Conservation (phyloP, 2,329 filamentous ascomycete genomes). For the Ceratocystis albifundus region DNA sequence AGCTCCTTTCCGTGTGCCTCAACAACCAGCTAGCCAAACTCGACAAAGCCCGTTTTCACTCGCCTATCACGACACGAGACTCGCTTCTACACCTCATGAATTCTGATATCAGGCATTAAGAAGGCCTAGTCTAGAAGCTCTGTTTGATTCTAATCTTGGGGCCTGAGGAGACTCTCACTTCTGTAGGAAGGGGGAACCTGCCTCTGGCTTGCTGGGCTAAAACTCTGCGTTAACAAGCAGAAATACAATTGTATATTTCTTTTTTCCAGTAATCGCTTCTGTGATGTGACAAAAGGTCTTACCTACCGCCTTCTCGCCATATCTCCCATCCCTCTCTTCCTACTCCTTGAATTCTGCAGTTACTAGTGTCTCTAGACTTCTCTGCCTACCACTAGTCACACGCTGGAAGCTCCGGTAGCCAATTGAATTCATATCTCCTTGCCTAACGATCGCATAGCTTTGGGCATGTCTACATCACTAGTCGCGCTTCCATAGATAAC, state of each 20-base stretch:
- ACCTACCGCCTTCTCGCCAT: not conserved
- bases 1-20: not conserved
- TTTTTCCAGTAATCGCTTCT: not conserved
- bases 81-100: not conserved
- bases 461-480: no score
- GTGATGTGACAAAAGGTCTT: not conserved
- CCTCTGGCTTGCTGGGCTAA: not conserved
- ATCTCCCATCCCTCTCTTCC: no score
- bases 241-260: not conserved
- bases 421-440: no score
- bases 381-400: no score
- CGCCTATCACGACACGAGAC: slow-evolving; percentile 1
- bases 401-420: no score
- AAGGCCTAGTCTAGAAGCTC: no score
- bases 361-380: no score
- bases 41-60: not conserved
- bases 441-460: no score
- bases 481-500: not conserved
- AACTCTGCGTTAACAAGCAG: no score
- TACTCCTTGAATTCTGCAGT: no score
- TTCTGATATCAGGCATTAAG: not conserved
- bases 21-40: not conserved
- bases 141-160: not conserved
- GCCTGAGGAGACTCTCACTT: not conserved
- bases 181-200: not conserved